Base-by-base conservation (phyloP, 768 basidiomycete species). In the Cubamyces lactineus region DNA sequence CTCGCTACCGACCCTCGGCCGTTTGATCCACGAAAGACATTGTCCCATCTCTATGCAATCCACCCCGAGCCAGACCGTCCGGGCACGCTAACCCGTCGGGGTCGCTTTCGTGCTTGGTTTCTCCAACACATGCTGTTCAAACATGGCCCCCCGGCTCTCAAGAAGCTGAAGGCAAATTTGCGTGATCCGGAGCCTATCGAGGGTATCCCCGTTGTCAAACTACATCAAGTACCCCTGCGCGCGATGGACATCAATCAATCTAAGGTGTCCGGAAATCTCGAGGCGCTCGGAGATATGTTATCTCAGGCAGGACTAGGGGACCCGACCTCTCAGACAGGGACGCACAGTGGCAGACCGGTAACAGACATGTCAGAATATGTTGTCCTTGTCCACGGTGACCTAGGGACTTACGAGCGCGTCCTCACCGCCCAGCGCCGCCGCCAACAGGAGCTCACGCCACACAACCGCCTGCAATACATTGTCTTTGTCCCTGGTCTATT, bases 401-500 rank as follows among this genome's bases (percentile, higher is more conserved):
- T 71, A 5, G 61, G 62, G 5, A 70, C 69, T 0, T 49, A 53
- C 9, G 66, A 70, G n/a, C 41, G 53, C 2, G 48, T 71, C n/a
- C 41, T 53, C 38, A 19, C 17, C 53, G 16, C 39, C 26, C 41
- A 19, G 61, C 15, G 63, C 62, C 3, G 72, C 73, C 2, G 42
- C 12, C 8, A 64, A 12, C 63, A 68, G 1, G 76, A 81, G 59
- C 8, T 16, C 2, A 75, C 73, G 5, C 68, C 73, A 0, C 73
- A 69, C 69, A 52, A 51, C 1, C 66, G 74, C 0, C 59, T 75
- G 4, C 76, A 79, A 39, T 69, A 61, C 42, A 51, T 78, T 1
- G 60, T 80, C 0, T 78, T 72, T 50, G 61, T 79, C 1, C 63
- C 66, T 0, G 76, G 75, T 0, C 54, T 77, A 0, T 79, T 79